Percentiles rank a stretch among this genome's conserved stretches.
Evolutionary conservation across 495 filamentous ascomycete species (phyloP).

Genomic region (Trichoderma parareesei): DNA sequence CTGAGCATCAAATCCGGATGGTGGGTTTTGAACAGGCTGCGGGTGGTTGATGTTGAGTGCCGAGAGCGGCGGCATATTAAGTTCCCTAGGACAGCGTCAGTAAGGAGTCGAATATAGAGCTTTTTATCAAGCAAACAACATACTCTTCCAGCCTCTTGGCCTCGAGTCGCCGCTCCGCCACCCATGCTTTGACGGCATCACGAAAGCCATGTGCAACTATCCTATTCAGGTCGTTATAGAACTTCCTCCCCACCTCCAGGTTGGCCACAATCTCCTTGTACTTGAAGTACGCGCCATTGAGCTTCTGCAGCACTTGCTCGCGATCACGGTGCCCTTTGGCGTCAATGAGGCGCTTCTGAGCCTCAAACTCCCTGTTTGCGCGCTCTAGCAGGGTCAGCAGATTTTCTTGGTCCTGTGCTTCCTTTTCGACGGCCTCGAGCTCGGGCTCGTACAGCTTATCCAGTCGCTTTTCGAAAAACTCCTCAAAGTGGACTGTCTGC

Average conservation of each 20-base stretch:
- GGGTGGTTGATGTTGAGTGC: constrained; percentile 16
- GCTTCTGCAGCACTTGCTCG: constrained; percentile 74
- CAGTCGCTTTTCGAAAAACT: constrained; percentile 77
- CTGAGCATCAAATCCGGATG: background rate
- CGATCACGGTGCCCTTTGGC: constrained; percentile 69
- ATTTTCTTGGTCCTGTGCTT: constrained; percentile 69
- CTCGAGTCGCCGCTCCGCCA: constrained; percentile 70
- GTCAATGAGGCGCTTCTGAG: constrained; percentile 53
- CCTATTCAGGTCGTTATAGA: constrained; percentile 90
- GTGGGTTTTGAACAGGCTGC: constrained; percentile 13
- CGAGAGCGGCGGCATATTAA: constrained; percentile 41
- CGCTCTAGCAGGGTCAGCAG: constrained; percentile 57
- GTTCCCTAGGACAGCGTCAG: constrained; percentile 26
- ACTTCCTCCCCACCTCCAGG: constrained; percentile 81
- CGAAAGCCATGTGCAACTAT: constrained; percentile 68
- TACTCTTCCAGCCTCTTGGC: constrained; percentile 69
- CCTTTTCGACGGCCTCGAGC: constrained; percentile 56
- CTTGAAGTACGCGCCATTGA: constrained; percentile 89
- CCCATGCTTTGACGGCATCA: constrained; percentile 71
- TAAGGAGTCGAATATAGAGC: background rate
- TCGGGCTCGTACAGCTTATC: constrained; percentile 68
- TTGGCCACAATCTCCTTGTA: constrained; percentile 92
- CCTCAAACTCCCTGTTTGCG: constrained; percentile 70
- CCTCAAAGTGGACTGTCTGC: constrained; percentile 78
- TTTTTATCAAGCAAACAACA: constrained; percentile 17